Evolutionary conservation across 768 basidiomycete genomes (phyloP), one percentile per base, ranked within the genome.

Genomic region (Tylopilus subfusipes): DNA sequence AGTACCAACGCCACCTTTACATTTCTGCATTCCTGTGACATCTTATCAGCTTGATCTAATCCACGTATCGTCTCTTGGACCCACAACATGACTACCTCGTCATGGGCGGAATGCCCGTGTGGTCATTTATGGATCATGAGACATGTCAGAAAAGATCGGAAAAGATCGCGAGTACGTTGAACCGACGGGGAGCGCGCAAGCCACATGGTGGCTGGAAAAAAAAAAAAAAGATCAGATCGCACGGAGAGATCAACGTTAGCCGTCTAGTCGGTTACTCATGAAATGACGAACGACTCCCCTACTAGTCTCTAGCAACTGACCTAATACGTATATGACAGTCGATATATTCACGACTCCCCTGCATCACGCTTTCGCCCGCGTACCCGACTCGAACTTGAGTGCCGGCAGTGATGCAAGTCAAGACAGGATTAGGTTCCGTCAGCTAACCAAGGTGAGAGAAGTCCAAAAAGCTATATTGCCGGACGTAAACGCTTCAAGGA

Each of bases 401-500:
- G 36, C 57, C 49, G 31, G 50, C 33, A 45, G n/a, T 50, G 53
- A 50, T 57, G 48, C 53, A 62, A 65, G 12, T 50, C n/a, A 47
- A 42, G 58, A 55, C 27, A 55, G 30, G 46, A 25, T 50, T 42
- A 48, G 29, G 50, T 58, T 57, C 53, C 24, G 51, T 48, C 50
- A 57, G 18, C 27, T 43, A 44, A 25, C 44, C 42, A 38, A 50
- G 34, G 33, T 14, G 46, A 38, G 42, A 31, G 24, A 29, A 39
- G 39, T 50, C 53, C 38, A 51, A 64, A 52, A 56, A 31, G 53
- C 39, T 25, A 63, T 61, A 66, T 61, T 58, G 16, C 42, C 39
- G 12, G 59, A 62, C 65, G 65, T 67, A 64, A 65, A 43, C 18
- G n/a, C 39, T 13, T 42, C 27, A 51, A 42, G 45, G 49, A 27